A percentile compares a stretch with the other conserved stretches of the same genome.
phyloP scores from a whole-genome alignment of 495 filamentous ascomycete species.

The Oleoguttula mirabilis region DNA sequence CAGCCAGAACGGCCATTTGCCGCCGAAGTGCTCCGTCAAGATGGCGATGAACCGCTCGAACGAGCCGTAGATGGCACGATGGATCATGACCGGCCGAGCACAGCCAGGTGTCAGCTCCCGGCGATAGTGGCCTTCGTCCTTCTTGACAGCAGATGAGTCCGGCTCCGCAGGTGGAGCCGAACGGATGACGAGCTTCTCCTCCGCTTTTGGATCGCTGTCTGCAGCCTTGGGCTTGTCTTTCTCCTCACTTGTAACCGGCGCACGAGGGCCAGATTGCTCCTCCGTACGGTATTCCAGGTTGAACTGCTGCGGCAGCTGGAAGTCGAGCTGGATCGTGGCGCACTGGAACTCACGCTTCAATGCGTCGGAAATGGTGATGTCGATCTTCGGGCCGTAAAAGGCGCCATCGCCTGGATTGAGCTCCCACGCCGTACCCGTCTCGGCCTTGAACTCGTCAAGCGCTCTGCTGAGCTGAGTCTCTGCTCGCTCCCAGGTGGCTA shows the following conservation, averaged over 20 bases:
- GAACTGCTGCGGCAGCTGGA: slow-evolving; percentile 79
- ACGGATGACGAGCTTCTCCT: slow-evolving; percentile 21
- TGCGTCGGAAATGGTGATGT: slow-evolving; percentile 77
- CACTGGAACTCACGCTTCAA: slow-evolving; percentile 74
- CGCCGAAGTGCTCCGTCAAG: slow-evolving; percentile 85
- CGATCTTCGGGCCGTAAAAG: slow-evolving; percentile 95
- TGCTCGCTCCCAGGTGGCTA: slow-evolving; percentile 79
- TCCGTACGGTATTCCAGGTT: slow-evolving; percentile 70
- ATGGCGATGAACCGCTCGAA: slow-evolving; percentile 95
- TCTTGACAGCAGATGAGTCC: slow-evolving; percentile 17
- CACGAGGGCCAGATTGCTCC: slow-evolving; percentile 30
- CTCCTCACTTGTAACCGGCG: slow-evolving; percentile 25
- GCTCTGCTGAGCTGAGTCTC: slow-evolving; percentile 66
- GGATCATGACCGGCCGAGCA: slow-evolving; percentile 91
- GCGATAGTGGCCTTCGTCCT: slow-evolving; percentile 18
- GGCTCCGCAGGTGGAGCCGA: slow-evolving; percentile 17
- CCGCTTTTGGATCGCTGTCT: slow-evolving; percentile 28
- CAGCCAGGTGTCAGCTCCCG: slow-evolving; percentile 54
- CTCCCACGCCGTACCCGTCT: slow-evolving; percentile 62
- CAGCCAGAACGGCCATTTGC: slow-evolving; percentile 98
- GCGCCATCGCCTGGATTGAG: slow-evolving; percentile 89
- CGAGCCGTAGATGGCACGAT: slow-evolving; percentile 85
- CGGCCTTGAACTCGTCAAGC: slow-evolving; percentile 58
- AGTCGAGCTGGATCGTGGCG: slow-evolving; percentile 95
- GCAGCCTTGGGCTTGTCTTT: slow-evolving; percentile 27